These are phyloP conservation scores for Hyphopichia khmerensis DNA, from an alignment of 1,139 yeast genomes.

Conservation along the genomic window DNA sequence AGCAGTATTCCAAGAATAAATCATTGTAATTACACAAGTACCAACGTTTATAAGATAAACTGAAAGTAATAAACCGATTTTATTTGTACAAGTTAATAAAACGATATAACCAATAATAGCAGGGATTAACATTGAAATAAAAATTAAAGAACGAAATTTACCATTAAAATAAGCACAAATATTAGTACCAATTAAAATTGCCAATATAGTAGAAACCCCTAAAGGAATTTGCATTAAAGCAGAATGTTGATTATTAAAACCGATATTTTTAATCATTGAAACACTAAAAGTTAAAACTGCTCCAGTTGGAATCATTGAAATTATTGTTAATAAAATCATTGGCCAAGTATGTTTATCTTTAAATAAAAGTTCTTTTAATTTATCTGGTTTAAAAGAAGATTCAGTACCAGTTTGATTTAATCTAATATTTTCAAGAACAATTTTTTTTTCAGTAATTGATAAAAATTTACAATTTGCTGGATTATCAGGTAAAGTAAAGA, in stretches of 20 bases:
- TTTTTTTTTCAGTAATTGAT: constrained; percentile 23
- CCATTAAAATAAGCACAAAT: constrained; percentile 18
- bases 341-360: constrained; percentile 39
- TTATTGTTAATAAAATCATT: constrained; percentile 30
- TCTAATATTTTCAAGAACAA: constrained; percentile 29
- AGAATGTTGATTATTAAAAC: constrained; percentile 29
- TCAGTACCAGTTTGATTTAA: constrained; percentile 25
- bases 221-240: constrained; percentile 43
- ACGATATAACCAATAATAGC: constrained; percentile 38
- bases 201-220: constrained; percentile 35
- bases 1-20: constrained; percentile 34
- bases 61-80: constrained; percentile 33
- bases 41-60: constrained; percentile 38
- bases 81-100: constrained; percentile 21
- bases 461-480: constrained; percentile 32
- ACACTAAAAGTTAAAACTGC: constrained; percentile 41
- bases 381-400: constrained; percentile 18
- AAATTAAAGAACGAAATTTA: constrained; percentile 20
- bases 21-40: constrained; percentile 33
- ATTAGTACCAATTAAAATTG: constrained; percentile 31
- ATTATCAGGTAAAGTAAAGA: constrained; percentile 30
- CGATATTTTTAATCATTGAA: constrained; percentile 37
- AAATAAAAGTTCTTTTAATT: constrained; percentile 30
- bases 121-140: constrained; percentile 32
- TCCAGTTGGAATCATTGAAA: constrained; percentile 41